phyloP scores from a whole-genome alignment of 2,329 filamentous ascomycete genomes.

The Elsinoe necatrix region DNA sequence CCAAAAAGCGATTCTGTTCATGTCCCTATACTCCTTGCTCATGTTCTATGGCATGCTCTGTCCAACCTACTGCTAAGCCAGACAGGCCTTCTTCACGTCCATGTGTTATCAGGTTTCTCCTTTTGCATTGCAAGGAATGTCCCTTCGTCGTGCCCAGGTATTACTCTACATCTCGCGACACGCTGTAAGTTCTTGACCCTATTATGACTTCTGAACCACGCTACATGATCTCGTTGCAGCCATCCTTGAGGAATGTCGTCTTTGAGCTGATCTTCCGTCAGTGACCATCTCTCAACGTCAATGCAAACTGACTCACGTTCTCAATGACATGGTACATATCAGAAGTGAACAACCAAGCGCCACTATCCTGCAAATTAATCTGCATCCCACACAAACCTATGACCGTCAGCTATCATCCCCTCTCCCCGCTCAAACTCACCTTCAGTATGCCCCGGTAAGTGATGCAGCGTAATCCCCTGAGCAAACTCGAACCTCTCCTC shows the following conservation, averaged over 20 bases:
- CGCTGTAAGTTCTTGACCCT: conserved; percentile 28
- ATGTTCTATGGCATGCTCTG: background rate
- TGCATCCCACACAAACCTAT: conserved; percentile 29
- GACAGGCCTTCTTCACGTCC: background rate
- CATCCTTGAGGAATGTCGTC: conserved; percentile 31
- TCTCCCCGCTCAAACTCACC: conserved; percentile 11
- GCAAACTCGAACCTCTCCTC: conserved; percentile 29
- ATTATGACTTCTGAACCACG: conserved; percentile 30
- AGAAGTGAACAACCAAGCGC: conserved; percentile 29
- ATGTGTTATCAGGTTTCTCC: conserved; percentile 19
- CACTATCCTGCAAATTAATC: conserved; percentile 29
- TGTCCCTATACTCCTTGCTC: background rate
- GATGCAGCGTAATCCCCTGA: conserved; percentile 31
- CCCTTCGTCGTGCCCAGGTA: conserved; percentile 31
- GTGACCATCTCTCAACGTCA: conserved; percentile 10
- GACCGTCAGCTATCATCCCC: background rate
- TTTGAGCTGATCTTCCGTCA: conserved; percentile 23
- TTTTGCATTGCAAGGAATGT: conserved; percentile 25
- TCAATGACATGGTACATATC: conserved; percentile 33
- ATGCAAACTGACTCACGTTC: conserved; percentile 23
- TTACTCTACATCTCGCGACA: conserved; percentile 26
- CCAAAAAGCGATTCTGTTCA: background rate
- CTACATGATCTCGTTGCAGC: conserved; percentile 30
- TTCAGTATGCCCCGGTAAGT: conserved; percentile 32
- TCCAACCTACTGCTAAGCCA: background rate